Percentiles rank a stretch among this genome's conserved stretches.
phyloP scores from a whole-genome alignment of 345 rosid genomes.

The Kandelia obovata region DNA sequence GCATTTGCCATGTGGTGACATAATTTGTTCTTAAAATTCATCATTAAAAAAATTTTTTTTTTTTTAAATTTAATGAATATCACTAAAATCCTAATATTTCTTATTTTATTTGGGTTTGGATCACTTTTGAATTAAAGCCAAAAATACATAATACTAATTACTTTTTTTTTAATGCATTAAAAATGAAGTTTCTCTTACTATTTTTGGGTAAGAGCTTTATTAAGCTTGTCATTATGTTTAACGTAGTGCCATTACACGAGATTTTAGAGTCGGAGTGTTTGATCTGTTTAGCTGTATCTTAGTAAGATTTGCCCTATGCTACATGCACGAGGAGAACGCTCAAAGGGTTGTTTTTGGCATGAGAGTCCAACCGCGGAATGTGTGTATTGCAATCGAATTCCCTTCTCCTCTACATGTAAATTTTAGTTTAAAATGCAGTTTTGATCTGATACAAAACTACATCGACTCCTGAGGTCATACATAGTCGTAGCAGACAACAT shows the following conservation, averaged over 20 bases:
- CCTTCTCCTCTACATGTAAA: neutral
- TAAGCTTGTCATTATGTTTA: neutral
- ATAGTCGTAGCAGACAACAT: conserved; percentile 1
- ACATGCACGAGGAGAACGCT: neutral
- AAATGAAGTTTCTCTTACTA: neutral
- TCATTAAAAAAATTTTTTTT: too few relatives aligned
- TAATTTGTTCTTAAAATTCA: too few relatives aligned
- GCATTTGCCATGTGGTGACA: too few relatives aligned
- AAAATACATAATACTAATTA: neutral
- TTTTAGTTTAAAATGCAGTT: neutral
- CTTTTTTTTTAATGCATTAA: neutral
- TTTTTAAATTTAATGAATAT: too few relatives aligned
- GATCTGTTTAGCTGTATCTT: neutral
- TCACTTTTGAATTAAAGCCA: too few relatives aligned
- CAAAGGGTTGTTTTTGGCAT: conserved; percentile 6
- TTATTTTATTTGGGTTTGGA: neutral
- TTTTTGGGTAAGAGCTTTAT: neutral
- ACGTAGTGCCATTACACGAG: neutral
- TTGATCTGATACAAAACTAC: neutral
- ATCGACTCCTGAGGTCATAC: neutral
- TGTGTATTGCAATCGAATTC: neutral
- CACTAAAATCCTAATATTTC: too few relatives aligned
- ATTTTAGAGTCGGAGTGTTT: neutral
- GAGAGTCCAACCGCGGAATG: neutral
- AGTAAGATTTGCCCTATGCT: neutral